A percentile compares a stretch with the other conserved stretches of the same genome.
These are phyloP conservation scores for Hymenoscyphus linearis DNA, from an alignment of 2,329 filamentous ascomycete genomes.

Conservation along the genomic window DNA sequence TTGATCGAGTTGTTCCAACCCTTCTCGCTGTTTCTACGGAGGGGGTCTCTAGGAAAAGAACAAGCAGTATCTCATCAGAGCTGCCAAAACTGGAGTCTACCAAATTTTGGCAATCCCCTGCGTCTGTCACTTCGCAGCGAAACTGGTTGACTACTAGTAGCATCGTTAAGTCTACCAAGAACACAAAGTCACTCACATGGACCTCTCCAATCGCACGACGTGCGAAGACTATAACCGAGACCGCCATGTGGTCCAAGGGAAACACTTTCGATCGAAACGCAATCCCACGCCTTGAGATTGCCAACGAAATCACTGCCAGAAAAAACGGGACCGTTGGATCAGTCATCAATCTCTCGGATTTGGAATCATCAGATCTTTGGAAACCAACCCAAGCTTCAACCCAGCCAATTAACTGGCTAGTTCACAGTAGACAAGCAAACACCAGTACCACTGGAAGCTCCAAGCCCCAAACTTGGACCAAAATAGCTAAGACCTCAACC, in stretches of 20 bases:
- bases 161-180: background rate
- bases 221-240: background rate
- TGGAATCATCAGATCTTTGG: constrained; percentile 12
- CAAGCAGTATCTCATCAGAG: background rate
- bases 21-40: background rate
- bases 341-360: background rate
- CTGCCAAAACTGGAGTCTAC: background rate
- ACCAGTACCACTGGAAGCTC: background rate
- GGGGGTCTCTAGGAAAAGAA: background rate
- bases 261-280: background rate
- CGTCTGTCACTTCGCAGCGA: background rate
- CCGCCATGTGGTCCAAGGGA: background rate
- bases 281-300: background rate
- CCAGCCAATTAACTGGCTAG: background rate
- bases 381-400: constrained; percentile 2
- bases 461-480: background rate
- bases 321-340: background rate
- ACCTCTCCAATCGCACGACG: background rate
- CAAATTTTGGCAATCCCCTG: background rate
- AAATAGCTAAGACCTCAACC: background rate
- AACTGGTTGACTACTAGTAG: background rate
- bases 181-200: background rate
- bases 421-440: background rate
- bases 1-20: background rate
- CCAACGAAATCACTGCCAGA: background rate